Percentiles rank a stretch among this genome's conserved stretches.
Conservation (phyloP, 2,329 filamentous ascomycete genomes). For the Diplodia scrobiculata region DNA sequence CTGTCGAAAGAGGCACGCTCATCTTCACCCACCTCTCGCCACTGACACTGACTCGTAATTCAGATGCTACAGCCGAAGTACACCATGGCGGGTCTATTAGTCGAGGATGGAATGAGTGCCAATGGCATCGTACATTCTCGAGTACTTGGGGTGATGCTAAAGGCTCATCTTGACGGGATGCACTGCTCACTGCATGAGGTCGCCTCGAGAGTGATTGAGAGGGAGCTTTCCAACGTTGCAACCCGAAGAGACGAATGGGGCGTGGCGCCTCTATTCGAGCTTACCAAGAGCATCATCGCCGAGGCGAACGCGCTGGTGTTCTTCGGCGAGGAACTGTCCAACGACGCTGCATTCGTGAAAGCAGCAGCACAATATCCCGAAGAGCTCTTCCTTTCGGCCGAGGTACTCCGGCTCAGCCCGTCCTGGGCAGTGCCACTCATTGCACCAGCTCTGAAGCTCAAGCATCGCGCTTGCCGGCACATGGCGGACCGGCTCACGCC, state of each 20-base stretch:
- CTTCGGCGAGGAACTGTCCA: conserved; percentile 1
- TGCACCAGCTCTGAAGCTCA: not conserved
- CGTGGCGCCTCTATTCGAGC: conserved; percentile 1
- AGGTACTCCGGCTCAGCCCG: conserved; percentile 19
- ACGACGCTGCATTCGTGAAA: conserved; percentile 7
- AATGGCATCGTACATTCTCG: conserved; percentile 17
- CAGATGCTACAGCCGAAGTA: conserved; percentile 23
- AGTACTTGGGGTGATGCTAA: conserved; percentile 13
- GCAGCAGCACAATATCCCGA: conserved; percentile 7
- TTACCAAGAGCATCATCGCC: conserved; percentile 10
- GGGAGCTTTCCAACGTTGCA: not conserved
- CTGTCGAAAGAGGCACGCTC: conserved; percentile 18
- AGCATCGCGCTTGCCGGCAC: not conserved
- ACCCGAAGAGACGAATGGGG: conserved; percentile 4
- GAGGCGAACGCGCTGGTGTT: not conserved
- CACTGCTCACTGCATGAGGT: not conserved
- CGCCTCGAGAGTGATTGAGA: not conserved
- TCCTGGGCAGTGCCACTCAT: not conserved
- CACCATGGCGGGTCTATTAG: conserved; percentile 21
- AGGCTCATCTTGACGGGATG: conserved; percentile 8
- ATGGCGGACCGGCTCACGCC: conserved; percentile 12
- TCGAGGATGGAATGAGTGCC: conserved; percentile 17
- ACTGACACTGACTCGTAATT: not conserved
- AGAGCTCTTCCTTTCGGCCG: conserved; percentile 19
- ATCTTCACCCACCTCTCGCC: too few relatives aligned